Evolutionary conservation across 192 early-diverging fungal species (phyloP), one percentile per base, ranked within the genome.

Genomic region (Backusella morwellensis): DNA sequence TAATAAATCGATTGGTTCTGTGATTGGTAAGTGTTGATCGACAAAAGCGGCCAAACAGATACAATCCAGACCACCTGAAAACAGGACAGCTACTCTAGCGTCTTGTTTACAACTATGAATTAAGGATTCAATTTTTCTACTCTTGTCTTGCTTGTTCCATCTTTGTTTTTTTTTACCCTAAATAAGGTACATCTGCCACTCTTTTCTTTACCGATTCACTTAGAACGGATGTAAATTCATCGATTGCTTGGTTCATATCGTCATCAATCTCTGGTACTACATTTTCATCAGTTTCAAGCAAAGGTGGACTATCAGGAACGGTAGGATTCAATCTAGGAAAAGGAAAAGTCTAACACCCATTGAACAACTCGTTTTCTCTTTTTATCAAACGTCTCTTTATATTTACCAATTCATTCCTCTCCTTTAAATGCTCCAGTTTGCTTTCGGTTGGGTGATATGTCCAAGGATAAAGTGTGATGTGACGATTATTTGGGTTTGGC

Each of bases 1-100:
- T 47, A 99, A 83, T 19, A 99, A 84, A 77, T 99, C 96, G 54
- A 97, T 96, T 0, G 94, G 88, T 77, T 95, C 94, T 2, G 85
- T 79, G 0, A 76, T 47, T 1, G 95, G 93, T 6, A 98, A 80
- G 54, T 93, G 87, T 32, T 74, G 81, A 77, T 96, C 86, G 4
- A 92, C 90, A 6, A 99, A 85, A 0, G 94, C 96, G 0, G 97
- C 96, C 12, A 99, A 85, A 21, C 88, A 87, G 35, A 94, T 93
- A 87, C 97, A 99, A 83, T 99, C 97, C 9, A 99, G 78, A 17
- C 97, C 97, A 21, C 97, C 97, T 1, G 96, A 98, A 75, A 99
- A 99, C 54, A 99, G 77, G 29, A 98, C 86, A 0, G 86, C 95
- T 2, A 96, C 84, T 29, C 93, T 83, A 34, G 92, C 86, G 15